Percentiles rank a stretch among this genome's conserved stretches.
phyloP scores from a whole-genome alignment of 805 yeast species.

The Kodamaea restingae region DNA sequence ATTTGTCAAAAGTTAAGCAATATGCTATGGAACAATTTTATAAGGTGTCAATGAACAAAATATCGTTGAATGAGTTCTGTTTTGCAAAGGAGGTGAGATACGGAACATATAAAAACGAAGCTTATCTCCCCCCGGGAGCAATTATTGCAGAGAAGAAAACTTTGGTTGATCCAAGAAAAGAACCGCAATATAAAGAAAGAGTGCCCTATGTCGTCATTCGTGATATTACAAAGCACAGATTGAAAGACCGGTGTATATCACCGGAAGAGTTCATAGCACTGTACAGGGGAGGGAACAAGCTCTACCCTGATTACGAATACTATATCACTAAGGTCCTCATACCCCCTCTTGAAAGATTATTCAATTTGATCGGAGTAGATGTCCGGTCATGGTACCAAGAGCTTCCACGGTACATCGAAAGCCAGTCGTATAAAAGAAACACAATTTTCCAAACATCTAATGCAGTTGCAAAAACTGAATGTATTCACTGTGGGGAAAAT shows the following conservation, averaged over 20 bases:
- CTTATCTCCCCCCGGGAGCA: slow-evolving; percentile 88
- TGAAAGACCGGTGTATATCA: slow-evolving; percentile 74
- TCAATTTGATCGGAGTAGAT: slow-evolving; percentile 80
- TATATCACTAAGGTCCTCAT: slow-evolving; percentile 79
- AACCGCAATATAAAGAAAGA: slow-evolving; percentile 85
- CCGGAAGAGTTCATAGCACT: slow-evolving; percentile 67
- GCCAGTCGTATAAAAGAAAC: slow-evolving; percentile 7
- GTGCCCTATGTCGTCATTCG: slow-evolving; percentile 80
- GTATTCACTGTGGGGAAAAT: slow-evolving; percentile 25
- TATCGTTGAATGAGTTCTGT: slow-evolving; percentile 77
- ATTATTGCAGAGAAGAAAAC: slow-evolving; percentile 62
- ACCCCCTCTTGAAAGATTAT: slow-evolving; percentile 85
- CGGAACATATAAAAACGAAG: slow-evolving; percentile 74
- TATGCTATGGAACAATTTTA: slow-evolving; percentile 65
- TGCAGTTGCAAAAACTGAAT: slow-evolving; percentile 16
- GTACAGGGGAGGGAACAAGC: slow-evolving; percentile 24
- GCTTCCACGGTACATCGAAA: slow-evolving; percentile 44
- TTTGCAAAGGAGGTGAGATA: slow-evolving; percentile 86
- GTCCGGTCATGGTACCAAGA: slow-evolving; percentile 70
- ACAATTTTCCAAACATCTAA: slow-evolving; percentile 8
- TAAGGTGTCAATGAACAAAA: slow-evolving; percentile 58
- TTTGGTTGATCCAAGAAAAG: slow-evolving; percentile 63
- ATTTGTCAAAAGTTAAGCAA: slow-evolving; percentile 64
- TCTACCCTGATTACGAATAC: slow-evolving; percentile 72
- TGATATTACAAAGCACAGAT: slow-evolving; percentile 48